A percentile compares a stretch with the other conserved stretches of the same genome.
These are phyloP conservation scores for Rhodomyrtus psidioides DNA, from an alignment of 441 rosid species.

Conservation along the genomic window DNA sequence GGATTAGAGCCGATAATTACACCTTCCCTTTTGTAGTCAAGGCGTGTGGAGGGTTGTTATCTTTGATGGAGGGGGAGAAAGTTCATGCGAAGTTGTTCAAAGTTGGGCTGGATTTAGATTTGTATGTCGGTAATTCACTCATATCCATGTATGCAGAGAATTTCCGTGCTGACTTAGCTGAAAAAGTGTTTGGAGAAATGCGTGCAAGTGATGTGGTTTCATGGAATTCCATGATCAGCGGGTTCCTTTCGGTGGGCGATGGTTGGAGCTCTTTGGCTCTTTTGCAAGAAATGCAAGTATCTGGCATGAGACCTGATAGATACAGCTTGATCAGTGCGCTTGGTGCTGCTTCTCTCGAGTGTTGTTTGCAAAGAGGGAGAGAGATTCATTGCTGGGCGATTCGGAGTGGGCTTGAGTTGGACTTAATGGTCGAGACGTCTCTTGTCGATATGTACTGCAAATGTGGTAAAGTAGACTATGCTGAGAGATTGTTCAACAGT, in stretches of 20 bases:
- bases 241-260: constrained; percentile 35
- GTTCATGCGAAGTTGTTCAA: constrained; percentile 46
- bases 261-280: constrained; percentile 17
- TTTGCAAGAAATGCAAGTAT: constrained; percentile 28
- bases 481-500: constrained; percentile 35
- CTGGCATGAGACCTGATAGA: constrained; percentile 32
- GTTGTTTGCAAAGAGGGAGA: constrained; percentile 28
- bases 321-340: constrained; percentile 32
- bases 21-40: constrained; percentile 67
- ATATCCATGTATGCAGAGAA: constrained; percentile 41
- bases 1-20: constrained; percentile 35
- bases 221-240: constrained; percentile 53
- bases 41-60: constrained; percentile 35
- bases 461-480: constrained; percentile 30
- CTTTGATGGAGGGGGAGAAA: constrained; percentile 33
- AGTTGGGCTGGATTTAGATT: constrained; percentile 40
- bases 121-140: constrained; percentile 56
- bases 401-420: constrained; percentile 23
- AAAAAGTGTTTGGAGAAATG: constrained; percentile 51
- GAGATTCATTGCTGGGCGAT: constrained; percentile 51
- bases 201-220: constrained; percentile 42
- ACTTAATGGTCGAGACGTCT: constrained; percentile 40
- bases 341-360: constrained; percentile 29
- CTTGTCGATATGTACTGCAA: constrained; percentile 49
- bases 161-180: constrained; percentile 34